A percentile compares a stretch with the other conserved stretches of the same genome.
Evolutionary conservation across 2,329 filamentous ascomycete species (phyloP).

Genomic region (Ustilaginoidea virens): DNA sequence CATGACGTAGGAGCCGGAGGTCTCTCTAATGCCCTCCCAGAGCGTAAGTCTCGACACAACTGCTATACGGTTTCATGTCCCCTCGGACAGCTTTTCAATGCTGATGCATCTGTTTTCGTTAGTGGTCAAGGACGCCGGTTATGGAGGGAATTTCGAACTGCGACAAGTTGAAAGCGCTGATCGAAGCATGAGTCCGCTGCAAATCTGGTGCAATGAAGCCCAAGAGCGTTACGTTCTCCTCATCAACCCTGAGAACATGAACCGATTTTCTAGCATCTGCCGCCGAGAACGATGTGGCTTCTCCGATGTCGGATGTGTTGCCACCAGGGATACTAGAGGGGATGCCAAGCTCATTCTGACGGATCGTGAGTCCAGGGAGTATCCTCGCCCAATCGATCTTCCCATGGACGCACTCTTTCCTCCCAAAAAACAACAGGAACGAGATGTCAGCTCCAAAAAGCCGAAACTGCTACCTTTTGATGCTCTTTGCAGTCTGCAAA

Average conservation of each 20-base stretch:
- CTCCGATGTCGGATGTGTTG: constrained; percentile 74
- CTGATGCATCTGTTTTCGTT: neutral
- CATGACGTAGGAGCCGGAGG: constrained; percentile 96
- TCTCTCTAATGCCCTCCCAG: constrained; percentile 58
- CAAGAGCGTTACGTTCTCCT: constrained; percentile 93
- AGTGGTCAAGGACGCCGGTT: constrained; percentile 77
- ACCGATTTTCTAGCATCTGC: constrained; percentile 55
- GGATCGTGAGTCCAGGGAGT: constrained; percentile 61
- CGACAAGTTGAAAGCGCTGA: constrained; percentile 86
- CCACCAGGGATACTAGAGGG: constrained; percentile 43
- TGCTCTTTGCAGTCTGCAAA: constrained; percentile 45
- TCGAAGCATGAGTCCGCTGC: constrained; percentile 80
- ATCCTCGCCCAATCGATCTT: constrained; percentile 70
- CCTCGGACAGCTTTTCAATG: neutral
- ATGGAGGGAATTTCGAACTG: constrained; percentile 86
- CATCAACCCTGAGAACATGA: constrained; percentile 66
- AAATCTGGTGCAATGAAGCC: constrained; percentile 96
- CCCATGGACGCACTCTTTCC: constrained; percentile 83
- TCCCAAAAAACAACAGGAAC: constrained; percentile 67
- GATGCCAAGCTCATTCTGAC: constrained; percentile 62
- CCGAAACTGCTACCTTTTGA: constrained; percentile 58
- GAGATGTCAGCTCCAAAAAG: constrained; percentile 56
- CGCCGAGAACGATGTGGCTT: constrained; percentile 80
- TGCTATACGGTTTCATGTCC: no score
- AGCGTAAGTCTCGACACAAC: constrained; percentile 31